Percentiles rank a stretch among this genome's conserved stretches.
phyloP scores from a whole-genome alignment of 2,329 filamentous ascomycete species.

The Fusarium abutilonis region DNA sequence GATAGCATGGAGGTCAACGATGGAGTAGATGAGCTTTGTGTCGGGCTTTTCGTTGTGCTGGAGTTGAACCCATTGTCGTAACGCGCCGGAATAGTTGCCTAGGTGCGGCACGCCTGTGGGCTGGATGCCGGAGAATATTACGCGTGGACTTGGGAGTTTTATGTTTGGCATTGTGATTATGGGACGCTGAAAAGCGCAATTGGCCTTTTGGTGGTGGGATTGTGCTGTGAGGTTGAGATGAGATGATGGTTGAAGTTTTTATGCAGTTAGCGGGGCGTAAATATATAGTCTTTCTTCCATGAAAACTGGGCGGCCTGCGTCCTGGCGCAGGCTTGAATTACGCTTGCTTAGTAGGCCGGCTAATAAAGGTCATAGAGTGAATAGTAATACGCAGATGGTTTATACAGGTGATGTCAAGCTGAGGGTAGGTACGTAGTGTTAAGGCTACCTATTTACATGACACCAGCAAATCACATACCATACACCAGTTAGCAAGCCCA shows the following conservation, averaged over 20 bases:
- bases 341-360: no score
- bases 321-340: no score
- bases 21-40: conserved; percentile 78
- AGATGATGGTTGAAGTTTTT: conserved; percentile 21
- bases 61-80: conserved; percentile 85
- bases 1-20: conserved; percentile 95
- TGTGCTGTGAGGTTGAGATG: conserved; percentile 5
- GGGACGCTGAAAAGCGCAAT: neutral
- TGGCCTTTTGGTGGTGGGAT: neutral
- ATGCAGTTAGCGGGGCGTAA: conserved; percentile 42
- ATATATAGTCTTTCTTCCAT: neutral
- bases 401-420: no score
- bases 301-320: no score
- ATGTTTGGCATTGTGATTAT: conserved; percentile 16
- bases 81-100: conserved; percentile 92
- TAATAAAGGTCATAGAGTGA: no score
- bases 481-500: no score
- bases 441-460: neutral
- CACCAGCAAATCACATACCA: neutral
- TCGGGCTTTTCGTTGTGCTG: conserved; percentile 66
- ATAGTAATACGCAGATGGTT: no score
- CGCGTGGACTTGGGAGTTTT: conserved; percentile 44
- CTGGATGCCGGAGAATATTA: conserved; percentile 96
- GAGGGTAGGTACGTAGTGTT: no score
- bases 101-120: conserved; percentile 94